A percentile compares a stretch with the other conserved stretches of the same genome.
Conservation (phyloP, 2,329 filamentous ascomycete genomes). For the Sclerotiophoma versabilis region DNA sequence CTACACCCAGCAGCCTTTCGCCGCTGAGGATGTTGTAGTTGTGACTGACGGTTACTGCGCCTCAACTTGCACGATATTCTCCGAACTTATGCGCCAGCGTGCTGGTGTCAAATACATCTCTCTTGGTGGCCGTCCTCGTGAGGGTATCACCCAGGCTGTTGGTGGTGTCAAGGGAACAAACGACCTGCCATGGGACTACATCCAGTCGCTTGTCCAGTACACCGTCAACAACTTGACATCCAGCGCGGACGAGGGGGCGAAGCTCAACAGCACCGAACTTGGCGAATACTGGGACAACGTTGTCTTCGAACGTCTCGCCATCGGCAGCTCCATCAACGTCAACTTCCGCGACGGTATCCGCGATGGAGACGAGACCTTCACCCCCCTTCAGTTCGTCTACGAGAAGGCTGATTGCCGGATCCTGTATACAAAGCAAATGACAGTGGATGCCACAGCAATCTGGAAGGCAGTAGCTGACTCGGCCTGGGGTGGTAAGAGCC, state of each 20-base stretch:
- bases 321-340: slow-evolving; percentile 38
- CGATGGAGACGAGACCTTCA: slow-evolving; percentile 50
- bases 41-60: slow-evolving; percentile 62
- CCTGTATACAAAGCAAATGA: slow-evolving; percentile 65
- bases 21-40: slow-evolving; percentile 64
- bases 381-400: slow-evolving; percentile 67
- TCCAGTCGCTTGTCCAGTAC: slow-evolving; percentile 37
- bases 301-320: slow-evolving; percentile 41
- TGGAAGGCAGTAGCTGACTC: slow-evolving; percentile 59
- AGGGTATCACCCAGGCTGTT: slow-evolving; percentile 60
- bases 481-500: slow-evolving; percentile 40
- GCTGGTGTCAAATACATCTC: slow-evolving; percentile 64
- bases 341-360: slow-evolving; percentile 54
- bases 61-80: slow-evolving; percentile 67
- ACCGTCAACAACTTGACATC: slow-evolving; percentile 31
- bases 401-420: slow-evolving; percentile 68
- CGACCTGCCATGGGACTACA: slow-evolving; percentile 41
- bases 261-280: slow-evolving; percentile 42
- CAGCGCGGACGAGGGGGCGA: slow-evolving; percentile 32
- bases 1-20: slow-evolving; percentile 61
- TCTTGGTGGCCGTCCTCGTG: slow-evolving; percentile 65
- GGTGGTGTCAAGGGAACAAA: slow-evolving; percentile 70
- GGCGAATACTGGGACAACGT: slow-evolving; percentile 41
- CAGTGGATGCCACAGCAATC: slow-evolving; percentile 59
- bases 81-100: slow-evolving; percentile 61